These are phyloP conservation scores for Termitomyces sp. DNA, from an alignment of 768 basidiomycete genomes.

Conservation along the genomic window DNA sequence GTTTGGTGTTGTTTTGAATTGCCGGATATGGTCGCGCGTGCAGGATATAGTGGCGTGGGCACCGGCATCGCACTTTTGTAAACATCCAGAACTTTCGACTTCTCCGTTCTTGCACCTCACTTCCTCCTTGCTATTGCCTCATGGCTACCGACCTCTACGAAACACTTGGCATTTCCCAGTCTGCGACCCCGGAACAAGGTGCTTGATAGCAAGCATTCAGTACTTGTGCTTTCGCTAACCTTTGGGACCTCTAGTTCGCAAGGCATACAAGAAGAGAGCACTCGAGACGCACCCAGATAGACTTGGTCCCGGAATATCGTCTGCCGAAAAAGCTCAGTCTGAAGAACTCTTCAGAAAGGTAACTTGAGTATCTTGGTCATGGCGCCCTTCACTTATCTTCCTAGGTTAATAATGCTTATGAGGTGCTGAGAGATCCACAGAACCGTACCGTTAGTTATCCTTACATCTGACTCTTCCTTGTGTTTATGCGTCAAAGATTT, in stretches of 20 bases:
- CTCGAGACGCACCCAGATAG: constrained; percentile 76
- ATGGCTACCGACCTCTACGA: constrained; percentile 67
- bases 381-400: not conserved
- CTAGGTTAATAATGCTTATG: constrained; percentile 75
- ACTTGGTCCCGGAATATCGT: constrained; percentile 47
- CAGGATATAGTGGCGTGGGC: not conserved
- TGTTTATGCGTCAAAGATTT: constrained; percentile 34
- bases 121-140: not conserved
- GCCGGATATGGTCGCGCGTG: constrained; percentile 1
- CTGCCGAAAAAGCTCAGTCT: constrained; percentile 50
- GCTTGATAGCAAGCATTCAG: constrained; percentile 21
- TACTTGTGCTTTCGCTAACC: not conserved
- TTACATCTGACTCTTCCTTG: not conserved
- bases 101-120: not conserved
- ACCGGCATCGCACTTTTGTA: not conserved
- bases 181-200: constrained; percentile 65
- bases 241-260: constrained; percentile 46
- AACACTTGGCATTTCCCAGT: constrained; percentile 43
- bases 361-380: not conserved
- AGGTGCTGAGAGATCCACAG: constrained; percentile 58
- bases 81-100: constrained; percentile 24
- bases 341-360: constrained; percentile 53
- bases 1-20: constrained; percentile 4
- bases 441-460: constrained; percentile 44
- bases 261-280: constrained; percentile 72